Evolutionary conservation across 2,329 filamentous ascomycete species (phyloP), one percentile per base, ranked within the genome.

Genomic region (Chaetothyriales sp.): DNA sequence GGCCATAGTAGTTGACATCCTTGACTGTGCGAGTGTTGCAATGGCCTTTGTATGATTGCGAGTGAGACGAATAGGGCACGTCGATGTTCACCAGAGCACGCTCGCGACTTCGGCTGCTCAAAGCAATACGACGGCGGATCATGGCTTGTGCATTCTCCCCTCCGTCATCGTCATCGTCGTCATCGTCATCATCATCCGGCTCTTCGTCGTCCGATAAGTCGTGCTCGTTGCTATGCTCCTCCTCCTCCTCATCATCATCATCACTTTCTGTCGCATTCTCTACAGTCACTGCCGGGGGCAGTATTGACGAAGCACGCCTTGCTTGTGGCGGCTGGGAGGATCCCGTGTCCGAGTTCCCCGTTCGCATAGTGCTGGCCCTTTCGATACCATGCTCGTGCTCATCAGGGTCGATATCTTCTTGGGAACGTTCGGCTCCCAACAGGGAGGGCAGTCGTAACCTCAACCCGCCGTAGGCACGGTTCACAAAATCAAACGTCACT

Each of bases 1-100:
- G 66, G 0, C 81, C 81, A 56, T 80, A 83, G 66, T 77, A 85
- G 55, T 83, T 83, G 54, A 83, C 78, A 60, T 85, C 81, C 60
- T 85, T 85, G 58, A 84, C 80, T 1, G 80, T 83, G 57, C 78
- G 75, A 49, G 81, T 73, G 57, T 83, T 83, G 67, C 81, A 83
- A 63, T 84, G 81, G 1, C 81, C 81, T 2, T 70, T 69, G 61
- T 82, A 85, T 18, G 72, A 65, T 43, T 74, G 74, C 1, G 74
- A 79, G 56, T 81, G 77, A 1, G 76, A 67, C 18, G 69, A 72
- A 59, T 77, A 80, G 13, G 77, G 75, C 5, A 78, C 71, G 49
- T 78, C 64, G 0, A 66, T 61, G 54, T 81, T 77, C 15, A 82
- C 76, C 18, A 70, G 68, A 48, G 74, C 69, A 49, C 76, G 71